A percentile compares a stretch with the other conserved stretches of the same genome.
These are phyloP conservation scores for Phyllostachys edulis DNA, from an alignment of 176 grass and related monocot genomes.

Conservation along the genomic window DNA sequence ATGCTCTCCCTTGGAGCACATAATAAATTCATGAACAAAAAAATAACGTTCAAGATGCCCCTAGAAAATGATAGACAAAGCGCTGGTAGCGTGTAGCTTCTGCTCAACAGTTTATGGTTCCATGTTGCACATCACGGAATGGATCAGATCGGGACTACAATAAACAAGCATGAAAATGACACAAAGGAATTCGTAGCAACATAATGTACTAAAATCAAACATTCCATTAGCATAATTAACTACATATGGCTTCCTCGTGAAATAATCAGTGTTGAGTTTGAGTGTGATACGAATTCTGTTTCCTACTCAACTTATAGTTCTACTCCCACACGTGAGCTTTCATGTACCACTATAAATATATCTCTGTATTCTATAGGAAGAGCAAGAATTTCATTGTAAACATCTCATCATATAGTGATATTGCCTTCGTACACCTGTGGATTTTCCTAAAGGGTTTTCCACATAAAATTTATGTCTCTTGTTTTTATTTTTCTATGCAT, in stretches of 20 bases:
- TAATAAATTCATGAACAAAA: neutral
- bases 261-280: neutral
- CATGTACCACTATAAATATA: too few species aligned
- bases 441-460: too few species aligned
- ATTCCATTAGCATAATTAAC: neutral
- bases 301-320: too few species aligned
- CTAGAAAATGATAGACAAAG: neutral
- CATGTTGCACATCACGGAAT: slow-evolving; percentile 22
- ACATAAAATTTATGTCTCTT: too few species aligned
- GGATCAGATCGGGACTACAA: slow-evolving; percentile 36
- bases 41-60: neutral
- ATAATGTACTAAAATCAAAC: neutral
- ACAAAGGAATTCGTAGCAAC: neutral
- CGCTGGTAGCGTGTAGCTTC: neutral
- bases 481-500: too few species aligned
- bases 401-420: too few species aligned
- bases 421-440: too few species aligned
- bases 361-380: too few species aligned
- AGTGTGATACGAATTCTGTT: too few species aligned
- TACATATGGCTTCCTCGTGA: neutral
- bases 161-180: slow-evolving; percentile 35
- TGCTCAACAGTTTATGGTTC: neutral
- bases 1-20: neutral
- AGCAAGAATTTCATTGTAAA: too few species aligned
- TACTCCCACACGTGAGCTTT: too few species aligned